Evolutionary conservation across 2,329 filamentous ascomycete species (phyloP).

Genomic region (Colletotrichum kahawae): DNA sequence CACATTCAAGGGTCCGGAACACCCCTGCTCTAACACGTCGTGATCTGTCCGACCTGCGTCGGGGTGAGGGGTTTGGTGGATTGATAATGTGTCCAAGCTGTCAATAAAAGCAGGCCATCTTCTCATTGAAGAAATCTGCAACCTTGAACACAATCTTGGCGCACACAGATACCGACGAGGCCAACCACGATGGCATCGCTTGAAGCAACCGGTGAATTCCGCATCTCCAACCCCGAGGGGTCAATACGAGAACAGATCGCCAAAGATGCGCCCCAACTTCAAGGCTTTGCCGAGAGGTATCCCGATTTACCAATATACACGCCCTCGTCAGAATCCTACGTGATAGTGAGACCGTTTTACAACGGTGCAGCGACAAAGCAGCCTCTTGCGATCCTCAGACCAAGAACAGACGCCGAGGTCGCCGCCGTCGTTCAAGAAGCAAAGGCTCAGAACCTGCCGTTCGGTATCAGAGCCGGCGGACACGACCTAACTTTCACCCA

Average conservation of each 20-base stretch:
- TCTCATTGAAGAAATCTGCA: neutral
- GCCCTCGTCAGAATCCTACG: neutral
- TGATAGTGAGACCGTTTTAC: neutral
- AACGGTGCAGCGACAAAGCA: neutral
- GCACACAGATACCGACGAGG: neutral
- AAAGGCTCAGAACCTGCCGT: neutral
- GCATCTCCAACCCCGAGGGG: neutral
- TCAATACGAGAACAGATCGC: neutral
- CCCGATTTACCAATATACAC: slow-evolving; percentile 2
- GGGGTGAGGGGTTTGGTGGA: neutral
- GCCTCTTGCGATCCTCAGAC: slow-evolving; percentile 8
- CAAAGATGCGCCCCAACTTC: neutral
- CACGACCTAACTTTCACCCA: slow-evolving; percentile 10
- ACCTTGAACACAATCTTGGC: neutral
- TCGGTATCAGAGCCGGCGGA: slow-evolving; percentile 19
- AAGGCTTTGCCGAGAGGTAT: neutral
- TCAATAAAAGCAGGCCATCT: neutral
- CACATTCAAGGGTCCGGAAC: neutral
- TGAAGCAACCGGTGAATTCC: slow-evolving; percentile 8
- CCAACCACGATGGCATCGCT: neutral
- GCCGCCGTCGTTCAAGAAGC: neutral
- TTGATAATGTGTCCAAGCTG: neutral
- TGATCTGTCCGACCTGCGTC: neutral
- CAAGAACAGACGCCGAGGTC: slow-evolving; percentile 6
- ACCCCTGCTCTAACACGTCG: neutral